Evolutionary conservation across 2,329 filamentous ascomycete species (phyloP).

Genomic region (Botryosphaeria dothidea): DNA sequence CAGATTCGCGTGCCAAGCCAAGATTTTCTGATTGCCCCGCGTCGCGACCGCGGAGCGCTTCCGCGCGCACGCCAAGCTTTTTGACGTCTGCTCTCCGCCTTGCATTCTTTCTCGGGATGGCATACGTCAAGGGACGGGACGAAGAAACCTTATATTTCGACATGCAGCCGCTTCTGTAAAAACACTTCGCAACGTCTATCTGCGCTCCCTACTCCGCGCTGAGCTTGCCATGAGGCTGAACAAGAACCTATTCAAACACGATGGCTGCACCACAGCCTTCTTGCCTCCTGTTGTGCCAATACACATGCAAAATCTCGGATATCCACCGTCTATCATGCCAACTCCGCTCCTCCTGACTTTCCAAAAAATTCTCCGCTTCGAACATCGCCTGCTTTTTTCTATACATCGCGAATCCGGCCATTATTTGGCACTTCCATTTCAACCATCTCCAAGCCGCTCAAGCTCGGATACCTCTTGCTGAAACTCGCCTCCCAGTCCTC

Average conservation of each 20-base stretch:
- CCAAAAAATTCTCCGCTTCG: not conserved
- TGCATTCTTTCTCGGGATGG: no score
- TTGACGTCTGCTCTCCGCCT: not conserved
- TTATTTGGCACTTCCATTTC: slow-evolving; percentile 58
- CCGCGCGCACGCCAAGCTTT: not conserved
- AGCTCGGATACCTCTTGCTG: slow-evolving; percentile 80
- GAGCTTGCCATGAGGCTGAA: not conserved
- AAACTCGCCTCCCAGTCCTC: slow-evolving; percentile 74
- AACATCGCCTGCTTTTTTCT: not conserved
- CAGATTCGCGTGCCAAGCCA: not conserved
- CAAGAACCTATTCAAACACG: slow-evolving; percentile 14
- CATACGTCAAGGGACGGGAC: not conserved
- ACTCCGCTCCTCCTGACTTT: not conserved
- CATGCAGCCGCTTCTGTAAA: not conserved
- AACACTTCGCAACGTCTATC: not conserved
- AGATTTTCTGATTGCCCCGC: not conserved
- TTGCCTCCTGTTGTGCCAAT: not conserved
- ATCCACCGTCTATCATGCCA: slow-evolving; percentile 5
- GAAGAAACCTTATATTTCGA: slow-evolving; percentile 2
- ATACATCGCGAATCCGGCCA: not conserved
- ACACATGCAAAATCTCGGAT: not conserved
- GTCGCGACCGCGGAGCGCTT: slow-evolving; percentile 2
- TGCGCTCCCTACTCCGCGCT: slow-evolving; percentile 3
- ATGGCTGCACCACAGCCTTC: not conserved
- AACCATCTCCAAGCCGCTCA: slow-evolving; percentile 86